phyloP scores from a whole-genome alignment of 305 asterid genomes.

The Fraxinus greggii region DNA sequence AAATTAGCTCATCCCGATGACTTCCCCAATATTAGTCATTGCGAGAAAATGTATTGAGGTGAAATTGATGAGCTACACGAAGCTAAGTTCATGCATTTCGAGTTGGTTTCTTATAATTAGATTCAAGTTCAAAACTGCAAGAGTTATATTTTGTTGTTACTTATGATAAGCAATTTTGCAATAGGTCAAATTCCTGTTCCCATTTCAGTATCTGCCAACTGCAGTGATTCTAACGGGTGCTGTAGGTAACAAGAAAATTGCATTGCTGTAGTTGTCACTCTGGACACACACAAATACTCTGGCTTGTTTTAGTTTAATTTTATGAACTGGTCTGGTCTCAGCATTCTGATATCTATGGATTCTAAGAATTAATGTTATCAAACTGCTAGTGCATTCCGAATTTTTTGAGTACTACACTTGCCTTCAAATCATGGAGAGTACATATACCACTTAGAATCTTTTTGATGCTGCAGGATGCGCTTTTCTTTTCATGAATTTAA shows the following conservation, averaged over 20 bases:
- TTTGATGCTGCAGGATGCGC: not conserved
- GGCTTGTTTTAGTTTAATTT: constrained; percentile 5
- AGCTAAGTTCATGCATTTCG: not conserved
- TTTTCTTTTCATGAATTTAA: not conserved
- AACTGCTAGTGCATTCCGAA: not conserved
- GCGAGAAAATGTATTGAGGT: not conserved
- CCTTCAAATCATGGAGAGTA: not conserved
- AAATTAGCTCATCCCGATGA: not conserved
- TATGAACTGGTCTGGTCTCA: not conserved
- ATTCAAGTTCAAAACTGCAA: not conserved
- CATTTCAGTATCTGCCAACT: not conserved
- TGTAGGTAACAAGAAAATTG: not conserved
- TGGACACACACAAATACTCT: constrained; percentile 5
- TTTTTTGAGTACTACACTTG: not conserved
- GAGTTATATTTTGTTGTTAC: not conserved
- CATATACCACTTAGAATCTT: not conserved
- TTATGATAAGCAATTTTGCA: not conserved
- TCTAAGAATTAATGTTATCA: not conserved
- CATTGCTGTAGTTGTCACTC: not conserved
- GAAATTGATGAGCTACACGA: not conserved
- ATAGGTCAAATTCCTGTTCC: not conserved
- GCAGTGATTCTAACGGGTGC: not conserved
- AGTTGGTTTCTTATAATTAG: not conserved
- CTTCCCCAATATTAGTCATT: not conserved
- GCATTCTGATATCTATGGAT: not conserved